Evolutionary conservation across 106 monocot species (phyloP), one percentile per base, ranked within the genome.

Genomic region (Dendrobium catenatum): DNA sequence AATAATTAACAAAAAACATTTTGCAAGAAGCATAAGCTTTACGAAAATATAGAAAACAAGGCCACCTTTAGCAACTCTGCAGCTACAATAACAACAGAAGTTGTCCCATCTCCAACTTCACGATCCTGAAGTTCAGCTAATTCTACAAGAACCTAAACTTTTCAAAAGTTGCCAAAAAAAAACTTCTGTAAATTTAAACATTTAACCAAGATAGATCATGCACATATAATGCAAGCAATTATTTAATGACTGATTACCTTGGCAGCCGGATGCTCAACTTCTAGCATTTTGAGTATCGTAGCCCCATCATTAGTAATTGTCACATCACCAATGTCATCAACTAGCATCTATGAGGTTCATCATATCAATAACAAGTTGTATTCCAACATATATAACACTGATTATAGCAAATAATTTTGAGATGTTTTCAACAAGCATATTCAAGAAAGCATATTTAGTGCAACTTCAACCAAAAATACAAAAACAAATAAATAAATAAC

Each of bases 291-390:
- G n/a, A 99, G 91, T 80, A 99, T 95, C 2, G 99, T 99, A 54
- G 95, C 93, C 26, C 99, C 99, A 86, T 99, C 99, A 82, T 99
- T 99, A 16, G 99, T 99, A 48, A 95, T 99, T 42, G 95, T 99
- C 42, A 99, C 99, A 92, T 99, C 95, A 77, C 99, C 99, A 83
- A 95, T 95, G 78, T 99, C 95, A 93, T 99, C 99, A 80, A 99
- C 99, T 40, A 99, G 80, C 99, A 99, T 99, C 99, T 99, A 80
- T 42, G 58, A 75, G 6, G 19, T 33, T 51, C 40, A 61, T 43
- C 5, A 43, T 41, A 9, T 43, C 44, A 74, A 18, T 20, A n/a
- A 74, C 42, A 74, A 70, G 43, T 74, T n/a, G 33, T 29, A 22
- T 70, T 70, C 33, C 27, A 31, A 70, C 1, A 70, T 20, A 70